Evolutionary conservation across 2,329 filamentous ascomycete species (phyloP), one percentile per base, ranked within the genome.

Genomic region (Monosporascus sp.): DNA sequence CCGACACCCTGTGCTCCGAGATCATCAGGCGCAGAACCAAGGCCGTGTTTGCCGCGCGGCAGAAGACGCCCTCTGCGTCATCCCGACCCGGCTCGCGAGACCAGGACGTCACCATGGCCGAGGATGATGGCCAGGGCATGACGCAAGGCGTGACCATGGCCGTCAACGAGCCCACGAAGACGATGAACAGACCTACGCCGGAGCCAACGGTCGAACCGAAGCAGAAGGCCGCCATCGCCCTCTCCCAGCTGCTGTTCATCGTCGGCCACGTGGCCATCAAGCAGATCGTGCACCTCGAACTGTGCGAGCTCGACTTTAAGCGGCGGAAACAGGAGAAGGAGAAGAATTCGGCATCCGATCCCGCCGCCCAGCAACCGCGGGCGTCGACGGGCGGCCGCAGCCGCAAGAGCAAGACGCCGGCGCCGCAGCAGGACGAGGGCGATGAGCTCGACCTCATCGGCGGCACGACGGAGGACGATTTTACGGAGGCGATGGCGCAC

Each of bases 231-330:
- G 85, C 90, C 1, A 80, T 91, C 47, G 86, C 84, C 1, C 78
- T 99, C 2, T 96, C 94, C 0, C 94, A 97, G 65, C 80, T 99
- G 2, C 79, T 99, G 0, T 97, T 97, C 68, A 88, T 96, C 37
- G 93, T 97, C 31, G 94, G 94, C 0, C 94, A 99, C 66, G 89
- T 97, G 48, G 94, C 94, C 16, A 94, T 99, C 68, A 99, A 99
- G 74, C 95, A 99, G 68, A 99, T 99, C 62, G 95, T 99, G 1
- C 94, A 99, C 69, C 82, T 99, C 11, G 94, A 99, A 65, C 80
- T 97, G n/a, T 96, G 92, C 69, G 94, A 99, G 68, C 84, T 94
- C 49, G 94, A 99, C 71, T 99, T 99, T 73, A 99, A 99, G 77
- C 88, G 93, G 51, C 84, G 93, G 60, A 99, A 99, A 77, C 87